Evolutionary conservation across 2,329 filamentous ascomycete genomes (phyloP), one percentile per base, ranked within the genome.

Genomic region (Hymenoscyphus occultus): DNA sequence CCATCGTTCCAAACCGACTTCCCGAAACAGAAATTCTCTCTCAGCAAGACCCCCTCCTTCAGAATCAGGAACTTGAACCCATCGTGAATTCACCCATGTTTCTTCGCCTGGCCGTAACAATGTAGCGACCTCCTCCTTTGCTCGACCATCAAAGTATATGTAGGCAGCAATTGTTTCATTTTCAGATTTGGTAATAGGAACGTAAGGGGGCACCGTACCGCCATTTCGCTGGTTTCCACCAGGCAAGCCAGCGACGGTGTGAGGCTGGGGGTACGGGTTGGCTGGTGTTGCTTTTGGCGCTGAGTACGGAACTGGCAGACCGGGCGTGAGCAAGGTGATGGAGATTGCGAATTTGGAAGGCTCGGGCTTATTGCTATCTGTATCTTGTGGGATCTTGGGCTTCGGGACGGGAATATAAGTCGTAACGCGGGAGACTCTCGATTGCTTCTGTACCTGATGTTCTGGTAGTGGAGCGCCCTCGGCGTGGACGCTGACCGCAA

Each of bases 141-240:
- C 86, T 68, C 95, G 85, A 19, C 95, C 95, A 78, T 99, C 95
- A 75, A 99, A 99, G 80, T 99, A 99, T 72, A 99, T 98, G 78
- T 99, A 99, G 45, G 94, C 95, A 39, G 95, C 95, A 72, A 99
- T 94, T 14, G 95, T 99, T 80, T 99, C 95, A 78, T 97, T 97
- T 64, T 92, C 90, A 39, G 92, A 96, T 67, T 91, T 89, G 22
- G 95, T 98, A 80, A 97, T 87, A 62, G 95, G 92, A 69, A 94
- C 90, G 79, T 99, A 99, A 1, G 94, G 92, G 63, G 85, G 87
- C 68, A 97, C 84, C n/a, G 82, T 78, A 69, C 84, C 78, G 71
- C 82, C 82, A 70, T 82, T 83, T 62, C 83, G 82, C 57, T 74
- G 74, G 35, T 78, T 77, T 66, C 80, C 78, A 68, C 83, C 87